Evolutionary conservation across 2,329 filamentous ascomycete genomes (phyloP).

Genomic region (Epichloe gansuensis): DNA sequence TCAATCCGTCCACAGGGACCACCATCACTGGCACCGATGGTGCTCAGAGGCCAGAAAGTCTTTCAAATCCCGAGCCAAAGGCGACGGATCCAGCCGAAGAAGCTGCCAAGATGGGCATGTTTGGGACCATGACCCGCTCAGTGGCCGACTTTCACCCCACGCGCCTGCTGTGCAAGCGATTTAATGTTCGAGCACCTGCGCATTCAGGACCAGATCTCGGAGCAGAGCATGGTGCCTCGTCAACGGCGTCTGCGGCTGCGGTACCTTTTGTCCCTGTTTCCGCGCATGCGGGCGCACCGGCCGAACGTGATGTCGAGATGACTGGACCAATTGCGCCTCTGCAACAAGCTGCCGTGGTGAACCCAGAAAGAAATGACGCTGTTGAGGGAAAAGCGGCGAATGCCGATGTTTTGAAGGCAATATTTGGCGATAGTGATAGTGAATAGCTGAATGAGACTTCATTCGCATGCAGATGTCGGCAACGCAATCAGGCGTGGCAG

Average conservation of each 20-base stretch:
- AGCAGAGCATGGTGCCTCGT: constrained; percentile 16
- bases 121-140: constrained; percentile 72
- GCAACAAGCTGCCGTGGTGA: constrained; percentile 29
- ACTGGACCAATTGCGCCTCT: not conserved
- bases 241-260: not conserved
- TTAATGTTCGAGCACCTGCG: constrained; percentile 70
- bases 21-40: constrained; percentile 4
- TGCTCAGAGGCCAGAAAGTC: constrained; percentile 11
- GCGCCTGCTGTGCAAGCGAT: constrained; percentile 82
- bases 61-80: constrained; percentile 23
- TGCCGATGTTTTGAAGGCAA: constrained; percentile 77
- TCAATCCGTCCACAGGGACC: constrained; percentile 13
- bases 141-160: constrained; percentile 65
- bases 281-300: not conserved
- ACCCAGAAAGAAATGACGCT: constrained; percentile 56
- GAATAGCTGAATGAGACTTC: constrained; percentile 25
- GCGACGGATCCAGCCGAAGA: constrained; percentile 62
- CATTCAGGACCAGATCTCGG: constrained; percentile 46
- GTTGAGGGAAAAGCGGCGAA: constrained; percentile 62
- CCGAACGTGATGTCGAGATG: not conserved
- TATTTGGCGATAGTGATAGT: constrained; percentile 81
- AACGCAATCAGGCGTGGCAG: not conserved
- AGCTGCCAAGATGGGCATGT: constrained; percentile 86
- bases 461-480: not conserved
- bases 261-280: not conserved